phyloP scores from a whole-genome alignment of 2,329 filamentous ascomycete species.

The Microdochium nivale region DNA sequence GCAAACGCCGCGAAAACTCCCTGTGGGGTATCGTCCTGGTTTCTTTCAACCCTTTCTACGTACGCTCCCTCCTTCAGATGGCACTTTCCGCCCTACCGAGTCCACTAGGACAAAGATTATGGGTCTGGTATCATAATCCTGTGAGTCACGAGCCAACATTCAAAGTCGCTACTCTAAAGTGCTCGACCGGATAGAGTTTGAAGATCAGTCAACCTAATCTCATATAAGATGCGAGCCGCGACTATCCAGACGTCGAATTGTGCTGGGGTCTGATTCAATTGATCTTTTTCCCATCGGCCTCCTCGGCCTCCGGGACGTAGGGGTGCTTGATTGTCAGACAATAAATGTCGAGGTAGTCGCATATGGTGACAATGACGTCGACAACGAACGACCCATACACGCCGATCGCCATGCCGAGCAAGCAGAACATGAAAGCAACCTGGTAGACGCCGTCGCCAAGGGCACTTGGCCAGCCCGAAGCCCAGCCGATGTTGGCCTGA shows the following conservation, averaged over 20 bases:
- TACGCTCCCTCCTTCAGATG: too few species aligned
- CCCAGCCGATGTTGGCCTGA: conserved; percentile 50
- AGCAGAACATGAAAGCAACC: conserved; percentile 82
- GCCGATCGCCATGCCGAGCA: conserved; percentile 74
- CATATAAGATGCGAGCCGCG: too few species aligned
- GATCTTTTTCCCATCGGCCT: conserved; percentile 31
- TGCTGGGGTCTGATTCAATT: not conserved
- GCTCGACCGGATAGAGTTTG: too few species aligned
- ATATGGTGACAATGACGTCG: conserved; percentile 95
- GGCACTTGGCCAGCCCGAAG: conserved; percentile 64
- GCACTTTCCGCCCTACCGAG: too few species aligned
- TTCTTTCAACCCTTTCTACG: not conserved
- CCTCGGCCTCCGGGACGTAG: conserved; percentile 36
- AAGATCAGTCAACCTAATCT: too few species aligned
- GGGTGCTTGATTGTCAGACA: conserved; percentile 94
- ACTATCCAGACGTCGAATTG: not conserved
- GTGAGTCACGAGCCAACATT: too few species aligned
- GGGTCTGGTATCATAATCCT: too few species aligned
- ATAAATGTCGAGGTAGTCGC: conserved; percentile 97
- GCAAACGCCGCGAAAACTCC: too few species aligned
- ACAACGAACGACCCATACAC: conserved; percentile 98
- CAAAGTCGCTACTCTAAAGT: too few species aligned
- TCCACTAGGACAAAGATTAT: too few species aligned
- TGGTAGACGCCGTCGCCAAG: conserved; percentile 76
- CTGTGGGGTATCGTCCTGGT: not conserved